Conservation (phyloP, 2,329 filamentous ascomycete species). For the Fusarium cicatricum region DNA sequence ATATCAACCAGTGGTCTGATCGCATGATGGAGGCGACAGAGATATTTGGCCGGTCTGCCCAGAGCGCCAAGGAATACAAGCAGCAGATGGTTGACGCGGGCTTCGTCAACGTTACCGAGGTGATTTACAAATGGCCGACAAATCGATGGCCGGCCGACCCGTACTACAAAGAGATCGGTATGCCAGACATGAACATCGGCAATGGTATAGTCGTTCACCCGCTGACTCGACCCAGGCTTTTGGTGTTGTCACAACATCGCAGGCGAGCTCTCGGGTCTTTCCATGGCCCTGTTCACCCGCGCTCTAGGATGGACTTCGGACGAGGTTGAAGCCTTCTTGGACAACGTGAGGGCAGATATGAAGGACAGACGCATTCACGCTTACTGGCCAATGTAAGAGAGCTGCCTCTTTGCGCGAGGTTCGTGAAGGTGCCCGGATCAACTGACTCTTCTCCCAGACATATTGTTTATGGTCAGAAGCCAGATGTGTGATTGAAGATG, state of each 20-base stretch:
- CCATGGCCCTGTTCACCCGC: constrained; percentile 50
- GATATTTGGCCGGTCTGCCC: constrained; percentile 43
- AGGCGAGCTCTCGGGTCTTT: constrained; percentile 47
- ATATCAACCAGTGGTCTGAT: constrained; percentile 41
- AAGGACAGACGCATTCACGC: constrained; percentile 47
- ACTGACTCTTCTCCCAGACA: constrained; percentile 9
- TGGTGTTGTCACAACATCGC: constrained; percentile 48
- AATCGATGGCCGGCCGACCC: constrained; percentile 61
- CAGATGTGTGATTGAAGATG: constrained; percentile 1
- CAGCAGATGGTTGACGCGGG: constrained; percentile 58
- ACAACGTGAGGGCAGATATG: constrained; percentile 47
- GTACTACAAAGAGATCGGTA: constrained; percentile 60
- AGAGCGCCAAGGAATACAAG: constrained; percentile 43
- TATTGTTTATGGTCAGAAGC: constrained; percentile 39
- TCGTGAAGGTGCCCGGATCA: background rate
- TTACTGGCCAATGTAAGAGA: constrained; percentile 51
- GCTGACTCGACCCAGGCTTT: constrained; percentile 51
- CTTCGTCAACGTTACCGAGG: constrained; percentile 60
- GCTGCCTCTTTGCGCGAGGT: accelerated
- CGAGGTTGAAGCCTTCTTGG: constrained; percentile 46
- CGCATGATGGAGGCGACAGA: constrained; percentile 44
- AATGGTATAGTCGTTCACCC: background rate
- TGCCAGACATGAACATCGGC: background rate
- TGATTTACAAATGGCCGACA: constrained; percentile 58
- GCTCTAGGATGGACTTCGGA: constrained; percentile 47